Evolutionary conservation across 768 basidiomycete genomes (phyloP).

Genomic region (Chalciporus piperatus): DNA sequence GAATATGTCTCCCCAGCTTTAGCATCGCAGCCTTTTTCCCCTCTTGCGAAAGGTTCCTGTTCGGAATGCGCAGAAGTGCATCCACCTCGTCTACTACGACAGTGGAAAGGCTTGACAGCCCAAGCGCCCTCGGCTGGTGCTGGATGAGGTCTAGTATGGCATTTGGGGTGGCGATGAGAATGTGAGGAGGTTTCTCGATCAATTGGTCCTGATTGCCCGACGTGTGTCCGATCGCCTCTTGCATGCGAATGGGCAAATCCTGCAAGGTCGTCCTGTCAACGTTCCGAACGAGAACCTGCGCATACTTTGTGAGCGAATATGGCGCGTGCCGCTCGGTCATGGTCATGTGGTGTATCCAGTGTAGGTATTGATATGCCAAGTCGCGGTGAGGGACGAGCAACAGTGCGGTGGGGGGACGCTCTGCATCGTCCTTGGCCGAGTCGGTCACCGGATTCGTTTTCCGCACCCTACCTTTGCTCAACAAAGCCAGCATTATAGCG

Average conservation of each 20-base stretch:
- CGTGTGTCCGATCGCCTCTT: conserved; percentile 25
- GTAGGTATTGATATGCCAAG: conserved; percentile 61
- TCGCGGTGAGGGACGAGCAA: conserved; percentile 73
- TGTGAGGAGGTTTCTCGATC: conserved; percentile 50
- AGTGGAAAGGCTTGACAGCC: conserved; percentile 46
- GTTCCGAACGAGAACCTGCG: conserved; percentile 60
- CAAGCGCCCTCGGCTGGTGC: conserved; percentile 41
- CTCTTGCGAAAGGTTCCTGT: conserved; percentile 36
- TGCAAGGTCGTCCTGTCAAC: conserved; percentile 27
- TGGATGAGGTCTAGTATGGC: conserved; percentile 58
- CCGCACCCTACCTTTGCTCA: conserved; percentile 50
- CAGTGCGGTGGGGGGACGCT: conserved; percentile 47
- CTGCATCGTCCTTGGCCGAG: conserved; percentile 18
- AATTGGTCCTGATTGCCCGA: conserved; percentile 36
- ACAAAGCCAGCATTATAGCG: conserved; percentile 61
- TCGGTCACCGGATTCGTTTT: conserved; percentile 12
- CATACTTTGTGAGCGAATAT: conserved; percentile 42
- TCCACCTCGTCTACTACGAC: conserved; percentile 79
- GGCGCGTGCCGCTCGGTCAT: conserved; percentile 28
- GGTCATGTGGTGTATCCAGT: conserved; percentile 61
- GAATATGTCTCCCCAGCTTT: conserved; percentile 52
- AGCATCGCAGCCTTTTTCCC: conserved; percentile 35
- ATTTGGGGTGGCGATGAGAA: conserved; percentile 72
- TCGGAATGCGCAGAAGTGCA: conserved; percentile 58
- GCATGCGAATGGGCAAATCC: conserved; percentile 25